Conservation (phyloP, 345 rosid species). For the Citrus inodora region DNA sequence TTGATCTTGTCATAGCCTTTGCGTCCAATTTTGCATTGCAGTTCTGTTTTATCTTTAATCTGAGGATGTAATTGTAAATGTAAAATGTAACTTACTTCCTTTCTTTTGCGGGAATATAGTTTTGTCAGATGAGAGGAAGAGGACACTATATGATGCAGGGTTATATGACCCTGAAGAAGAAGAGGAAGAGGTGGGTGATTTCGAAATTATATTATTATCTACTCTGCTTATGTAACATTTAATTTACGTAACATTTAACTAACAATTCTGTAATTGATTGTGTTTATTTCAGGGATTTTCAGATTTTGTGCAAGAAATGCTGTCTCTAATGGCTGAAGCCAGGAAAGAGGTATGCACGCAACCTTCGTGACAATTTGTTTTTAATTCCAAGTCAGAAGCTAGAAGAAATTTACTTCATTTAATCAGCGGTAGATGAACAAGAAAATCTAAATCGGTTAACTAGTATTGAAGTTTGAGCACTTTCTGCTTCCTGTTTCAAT, state of each 20-base stretch:
- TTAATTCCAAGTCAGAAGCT: background rate
- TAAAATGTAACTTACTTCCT: background rate
- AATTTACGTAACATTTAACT: background rate
- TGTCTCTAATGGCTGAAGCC: constrained; percentile 41
- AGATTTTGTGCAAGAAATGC: constrained; percentile 52
- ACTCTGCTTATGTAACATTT: background rate
- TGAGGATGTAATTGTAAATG: background rate
- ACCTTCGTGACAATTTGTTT: background rate
- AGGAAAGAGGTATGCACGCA: constrained; percentile 29
- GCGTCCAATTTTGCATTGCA: background rate
- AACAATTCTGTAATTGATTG: background rate
- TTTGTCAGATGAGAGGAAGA: constrained; percentile 46
- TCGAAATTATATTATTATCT: background rate
- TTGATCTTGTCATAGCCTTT: no score
- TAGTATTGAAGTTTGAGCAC: background rate
- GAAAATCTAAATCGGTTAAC: background rate
- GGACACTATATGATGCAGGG: constrained; percentile 45
- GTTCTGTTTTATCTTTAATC: background rate
- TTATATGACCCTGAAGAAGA: constrained; percentile 42
- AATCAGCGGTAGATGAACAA: background rate
- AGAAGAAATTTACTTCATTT: background rate
- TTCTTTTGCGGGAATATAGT: constrained; percentile 26
- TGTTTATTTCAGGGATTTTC: constrained; percentile 38
- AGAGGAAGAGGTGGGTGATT: constrained; percentile 40
- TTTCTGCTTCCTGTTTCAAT: background rate